Evolutionary conservation across 345 rosid species (phyloP).

Genomic region (Limnanthes douglasii): DNA sequence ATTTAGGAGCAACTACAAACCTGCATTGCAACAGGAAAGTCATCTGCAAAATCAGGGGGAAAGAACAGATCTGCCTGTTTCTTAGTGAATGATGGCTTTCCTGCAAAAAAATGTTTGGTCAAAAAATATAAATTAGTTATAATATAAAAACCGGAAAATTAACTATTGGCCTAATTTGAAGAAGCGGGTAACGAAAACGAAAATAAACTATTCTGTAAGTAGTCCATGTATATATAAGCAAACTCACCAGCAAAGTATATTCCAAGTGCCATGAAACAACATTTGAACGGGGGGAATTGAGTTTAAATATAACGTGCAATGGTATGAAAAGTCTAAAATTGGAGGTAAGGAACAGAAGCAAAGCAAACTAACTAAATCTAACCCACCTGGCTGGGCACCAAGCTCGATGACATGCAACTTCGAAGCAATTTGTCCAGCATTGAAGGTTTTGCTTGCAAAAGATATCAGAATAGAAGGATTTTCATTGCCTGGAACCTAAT

Average conservation of each 20-base stretch:
- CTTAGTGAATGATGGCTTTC: slow-evolving; percentile 87
- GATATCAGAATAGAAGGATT: slow-evolving; percentile 82
- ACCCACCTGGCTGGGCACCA: slow-evolving; percentile 88
- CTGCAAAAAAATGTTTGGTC: slow-evolving; percentile 41
- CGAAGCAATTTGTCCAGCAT: slow-evolving; percentile 85
- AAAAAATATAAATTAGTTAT: too few species aligned
- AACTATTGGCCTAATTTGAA: too few species aligned
- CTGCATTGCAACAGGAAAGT: slow-evolving; percentile 99
- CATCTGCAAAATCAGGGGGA: slow-evolving; percentile 98
- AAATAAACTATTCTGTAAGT: too few species aligned
- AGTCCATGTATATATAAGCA: too few species aligned
- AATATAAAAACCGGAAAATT: too few species aligned
- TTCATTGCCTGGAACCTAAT: slow-evolving; percentile 94
- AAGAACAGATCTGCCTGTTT: slow-evolving; percentile 98
- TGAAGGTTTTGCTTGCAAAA: slow-evolving; percentile 77
- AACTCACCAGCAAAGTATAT: too few species aligned
- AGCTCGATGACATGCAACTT: slow-evolving; percentile 95
- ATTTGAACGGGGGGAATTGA: too few species aligned
- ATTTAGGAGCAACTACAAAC: slow-evolving; percentile 21
- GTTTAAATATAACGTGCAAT: too few species aligned
- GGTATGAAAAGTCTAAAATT: neutral
- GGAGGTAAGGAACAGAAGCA: neutral
- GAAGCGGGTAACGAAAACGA: too few species aligned
- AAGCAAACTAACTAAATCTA: too few species aligned
- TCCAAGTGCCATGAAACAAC: too few species aligned